These are phyloP conservation scores for Schizopora paradoxa DNA, from an alignment of 1,284 basidiomycete genomes.

Conservation along the genomic window DNA sequence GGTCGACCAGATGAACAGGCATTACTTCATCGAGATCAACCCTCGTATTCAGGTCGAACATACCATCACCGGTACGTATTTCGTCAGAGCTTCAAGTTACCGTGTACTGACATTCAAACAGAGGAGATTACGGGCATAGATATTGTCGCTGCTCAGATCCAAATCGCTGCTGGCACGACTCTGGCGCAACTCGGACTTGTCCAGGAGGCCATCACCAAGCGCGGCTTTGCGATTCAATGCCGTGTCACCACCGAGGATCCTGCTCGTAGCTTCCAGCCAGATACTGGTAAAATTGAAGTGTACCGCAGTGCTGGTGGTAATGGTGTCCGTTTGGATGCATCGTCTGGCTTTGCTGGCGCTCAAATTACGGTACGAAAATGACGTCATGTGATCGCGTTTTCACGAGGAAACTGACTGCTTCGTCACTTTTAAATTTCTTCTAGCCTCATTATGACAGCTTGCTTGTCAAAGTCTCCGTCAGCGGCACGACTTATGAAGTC, in stretches of 20 bases:
- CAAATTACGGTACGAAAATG: constrained; percentile 81
- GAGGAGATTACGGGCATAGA: constrained; percentile 99
- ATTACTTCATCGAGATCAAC: constrained; percentile 99
- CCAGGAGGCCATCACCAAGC: constrained; percentile 95
- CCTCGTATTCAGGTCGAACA: constrained; percentile 98
- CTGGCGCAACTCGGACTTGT: constrained; percentile 93
- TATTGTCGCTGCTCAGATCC: constrained; percentile 97
- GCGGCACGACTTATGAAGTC: constrained; percentile 97
- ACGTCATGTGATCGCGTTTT: constrained; percentile 2
- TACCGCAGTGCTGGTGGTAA: constrained; percentile 99
- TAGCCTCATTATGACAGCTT: constrained; percentile 98
- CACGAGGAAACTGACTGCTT: not conserved
- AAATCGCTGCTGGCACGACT: constrained; percentile 96
- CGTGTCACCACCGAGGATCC: constrained; percentile 99
- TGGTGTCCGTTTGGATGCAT: constrained; percentile 95
- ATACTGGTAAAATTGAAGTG: constrained; percentile 99
- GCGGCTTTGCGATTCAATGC: constrained; percentile 98
- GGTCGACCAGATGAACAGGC: constrained; percentile 91
- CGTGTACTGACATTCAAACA: constrained; percentile 26
- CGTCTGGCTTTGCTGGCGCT: constrained; percentile 97
- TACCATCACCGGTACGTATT: constrained; percentile 80
- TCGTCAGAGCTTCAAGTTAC: constrained; percentile 9
- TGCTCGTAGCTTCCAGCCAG: constrained; percentile 88
- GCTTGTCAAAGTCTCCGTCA: constrained; percentile 95
- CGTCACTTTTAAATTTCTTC: not conserved